These are phyloP conservation scores for Pythium vanterpoolii DNA, from an alignment of 352 stramenopile genomes.

Conservation along the genomic window DNA sequence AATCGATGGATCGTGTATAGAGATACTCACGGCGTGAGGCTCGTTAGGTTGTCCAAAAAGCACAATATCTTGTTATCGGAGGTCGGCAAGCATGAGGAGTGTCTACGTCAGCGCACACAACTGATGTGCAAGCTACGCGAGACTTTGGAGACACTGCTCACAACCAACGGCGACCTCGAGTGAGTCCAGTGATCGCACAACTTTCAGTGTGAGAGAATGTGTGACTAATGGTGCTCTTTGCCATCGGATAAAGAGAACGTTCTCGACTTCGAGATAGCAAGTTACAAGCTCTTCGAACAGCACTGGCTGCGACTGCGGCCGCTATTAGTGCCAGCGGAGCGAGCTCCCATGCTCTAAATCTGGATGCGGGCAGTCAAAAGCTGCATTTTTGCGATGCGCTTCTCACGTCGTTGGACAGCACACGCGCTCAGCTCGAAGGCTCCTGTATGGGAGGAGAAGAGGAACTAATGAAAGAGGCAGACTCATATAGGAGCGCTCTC, in stretches of 20 bases:
- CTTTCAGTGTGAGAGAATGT: background rate
- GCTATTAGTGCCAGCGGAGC: background rate
- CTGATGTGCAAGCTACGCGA: slow-evolving; percentile 33
- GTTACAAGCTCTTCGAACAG: background rate
- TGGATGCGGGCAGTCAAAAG: background rate
- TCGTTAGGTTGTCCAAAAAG: slow-evolving; percentile 42
- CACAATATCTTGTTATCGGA: slow-evolving; percentile 37
- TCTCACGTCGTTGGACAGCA: background rate
- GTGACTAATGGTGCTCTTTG: background rate
- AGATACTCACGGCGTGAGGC: background rate
- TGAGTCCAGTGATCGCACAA: background rate
- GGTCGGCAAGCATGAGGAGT: slow-evolving; percentile 29
- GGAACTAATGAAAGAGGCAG: background rate
- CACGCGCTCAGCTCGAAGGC: background rate
- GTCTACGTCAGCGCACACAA: slow-evolving; percentile 31
- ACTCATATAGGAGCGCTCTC: background rate
- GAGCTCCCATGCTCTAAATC: background rate
- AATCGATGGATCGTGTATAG: background rate
- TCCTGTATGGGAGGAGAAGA: slow-evolving; percentile 10
- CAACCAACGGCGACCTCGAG: slow-evolving; percentile 31
- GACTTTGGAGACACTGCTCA: slow-evolving; percentile 37
- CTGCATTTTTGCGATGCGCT: background rate
- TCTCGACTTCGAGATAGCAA: slow-evolving; percentile 5
- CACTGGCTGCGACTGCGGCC: background rate
- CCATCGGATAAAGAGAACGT: slow-evolving; percentile 1